Conservation (phyloP, 176 grass and related monocot genomes). For the Avena eriantha region DNA sequence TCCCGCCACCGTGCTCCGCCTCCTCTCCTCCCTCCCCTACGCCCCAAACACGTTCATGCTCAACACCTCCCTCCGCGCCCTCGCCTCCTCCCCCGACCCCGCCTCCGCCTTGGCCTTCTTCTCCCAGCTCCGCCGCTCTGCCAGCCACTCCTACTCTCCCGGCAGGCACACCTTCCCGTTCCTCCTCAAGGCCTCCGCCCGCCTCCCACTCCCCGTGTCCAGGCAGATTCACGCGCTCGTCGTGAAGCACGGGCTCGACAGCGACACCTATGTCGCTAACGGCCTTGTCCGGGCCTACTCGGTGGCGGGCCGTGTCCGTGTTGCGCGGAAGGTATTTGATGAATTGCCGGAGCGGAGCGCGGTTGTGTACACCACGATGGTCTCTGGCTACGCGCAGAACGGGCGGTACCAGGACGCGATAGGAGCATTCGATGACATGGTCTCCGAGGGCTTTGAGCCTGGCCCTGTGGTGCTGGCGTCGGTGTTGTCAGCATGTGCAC, state of each 20-base stretch:
- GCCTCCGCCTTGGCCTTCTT: constrained; percentile 25
- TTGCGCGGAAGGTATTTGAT: background rate
- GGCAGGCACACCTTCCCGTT: constrained; percentile 60
- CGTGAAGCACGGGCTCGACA: background rate
- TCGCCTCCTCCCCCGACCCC: constrained; percentile 19
- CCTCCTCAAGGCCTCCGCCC: constrained; percentile 59
- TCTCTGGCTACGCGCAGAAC: background rate
- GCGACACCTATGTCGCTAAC: constrained; percentile 7
- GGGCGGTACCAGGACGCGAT: background rate
- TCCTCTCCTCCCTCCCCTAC: constrained; percentile 36
- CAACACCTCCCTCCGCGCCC: constrained; percentile 26
- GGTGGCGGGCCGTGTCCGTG: background rate
- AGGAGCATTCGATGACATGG: background rate
- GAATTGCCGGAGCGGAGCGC: background rate
- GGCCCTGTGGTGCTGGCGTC: background rate
- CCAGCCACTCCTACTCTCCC: background rate
- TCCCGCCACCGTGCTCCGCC: constrained; percentile 40
- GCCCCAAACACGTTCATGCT: constrained; percentile 30
- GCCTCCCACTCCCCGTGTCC: background rate
- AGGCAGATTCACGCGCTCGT: background rate
- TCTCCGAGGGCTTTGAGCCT: background rate
- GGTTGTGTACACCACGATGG: constrained; percentile 7
- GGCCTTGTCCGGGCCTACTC: background rate
- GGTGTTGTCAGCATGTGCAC: background rate
- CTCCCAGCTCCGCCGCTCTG: constrained; percentile 24